Percentiles rank a stretch among this genome's conserved stretches.
These are phyloP conservation scores for Prunus armeniaca DNA, from an alignment of 306 rosid genomes.

Conservation along the genomic window DNA sequence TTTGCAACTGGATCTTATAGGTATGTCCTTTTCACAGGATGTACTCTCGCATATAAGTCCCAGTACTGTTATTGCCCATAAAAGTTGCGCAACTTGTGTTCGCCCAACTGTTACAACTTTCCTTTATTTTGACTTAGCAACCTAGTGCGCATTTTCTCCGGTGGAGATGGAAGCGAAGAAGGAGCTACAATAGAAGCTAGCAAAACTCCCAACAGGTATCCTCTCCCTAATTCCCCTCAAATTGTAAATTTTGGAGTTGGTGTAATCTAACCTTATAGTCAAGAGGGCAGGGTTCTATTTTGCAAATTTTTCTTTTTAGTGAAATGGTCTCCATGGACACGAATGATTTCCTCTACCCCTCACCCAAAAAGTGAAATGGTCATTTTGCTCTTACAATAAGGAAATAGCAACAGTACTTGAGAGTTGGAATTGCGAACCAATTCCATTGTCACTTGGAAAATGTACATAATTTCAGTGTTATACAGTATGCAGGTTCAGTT, in stretches of 20 bases:
- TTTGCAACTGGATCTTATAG: conserved; percentile 73
- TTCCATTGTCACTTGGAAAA: background rate
- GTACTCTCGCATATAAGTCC: conserved; percentile 4
- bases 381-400: no score
- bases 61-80: background rate
- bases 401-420: background rate
- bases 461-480: background rate
- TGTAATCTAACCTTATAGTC: background rate
- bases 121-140: conserved; percentile 46
- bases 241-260: background rate
- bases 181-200: conserved; percentile 48
- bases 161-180: conserved; percentile 39
- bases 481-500: background rate
- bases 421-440: background rate
- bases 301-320: background rate
- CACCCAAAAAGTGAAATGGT: background rate
- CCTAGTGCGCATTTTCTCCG: conserved; percentile 47
- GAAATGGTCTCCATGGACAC: background rate
- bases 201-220: conserved; percentile 44
- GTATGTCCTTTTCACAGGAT: conserved; percentile 29
- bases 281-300: background rate
- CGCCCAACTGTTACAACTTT: conserved; percentile 12
- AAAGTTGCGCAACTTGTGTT: background rate
- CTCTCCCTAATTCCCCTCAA: conserved; percentile 7
- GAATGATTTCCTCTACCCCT: background rate